phyloP scores from a whole-genome alignment of 345 rosid species.

The Eucalyptus microcorys region DNA sequence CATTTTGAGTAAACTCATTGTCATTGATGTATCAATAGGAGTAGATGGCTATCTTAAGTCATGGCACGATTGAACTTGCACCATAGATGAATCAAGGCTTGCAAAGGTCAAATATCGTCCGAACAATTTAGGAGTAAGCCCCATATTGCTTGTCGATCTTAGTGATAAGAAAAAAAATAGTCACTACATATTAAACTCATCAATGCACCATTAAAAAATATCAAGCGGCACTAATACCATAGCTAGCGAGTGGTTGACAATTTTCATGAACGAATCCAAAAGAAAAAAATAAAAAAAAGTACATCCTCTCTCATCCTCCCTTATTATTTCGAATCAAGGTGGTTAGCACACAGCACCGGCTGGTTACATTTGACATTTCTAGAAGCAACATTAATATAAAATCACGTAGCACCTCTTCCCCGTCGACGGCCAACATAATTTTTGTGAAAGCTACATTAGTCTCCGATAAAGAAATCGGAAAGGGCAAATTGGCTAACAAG shows the following conservation, averaged over 20 bases:
- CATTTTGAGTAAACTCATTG: neutral
- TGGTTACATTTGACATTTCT: neutral
- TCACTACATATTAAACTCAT: neutral
- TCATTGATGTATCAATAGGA: rapidly evolving
- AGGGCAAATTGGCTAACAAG: neutral
- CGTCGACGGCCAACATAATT: neutral
- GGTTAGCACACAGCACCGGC: neutral
- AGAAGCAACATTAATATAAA: neutral
- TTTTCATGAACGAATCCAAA: neutral
- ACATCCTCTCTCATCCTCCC: neutral
- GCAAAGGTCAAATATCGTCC: rapidly evolving
- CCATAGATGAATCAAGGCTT: neutral
- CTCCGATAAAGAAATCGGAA: neutral
- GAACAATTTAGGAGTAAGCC: neutral
- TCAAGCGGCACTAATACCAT: neutral
- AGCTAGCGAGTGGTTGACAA: neutral
- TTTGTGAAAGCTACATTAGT: neutral
- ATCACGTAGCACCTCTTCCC: neutral
- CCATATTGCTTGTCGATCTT: rapidly evolving
- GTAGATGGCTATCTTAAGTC: neutral
- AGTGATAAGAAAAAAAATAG: neutral
- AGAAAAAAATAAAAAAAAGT: neutral
- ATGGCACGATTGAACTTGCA: neutral
- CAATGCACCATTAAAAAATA: neutral
- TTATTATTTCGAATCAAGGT: neutral